Percentiles rank a stretch among this genome's conserved stretches.
phyloP scores from a whole-genome alignment of 2,329 filamentous ascomycete genomes.

The Akanthomyces muscarius region DNA sequence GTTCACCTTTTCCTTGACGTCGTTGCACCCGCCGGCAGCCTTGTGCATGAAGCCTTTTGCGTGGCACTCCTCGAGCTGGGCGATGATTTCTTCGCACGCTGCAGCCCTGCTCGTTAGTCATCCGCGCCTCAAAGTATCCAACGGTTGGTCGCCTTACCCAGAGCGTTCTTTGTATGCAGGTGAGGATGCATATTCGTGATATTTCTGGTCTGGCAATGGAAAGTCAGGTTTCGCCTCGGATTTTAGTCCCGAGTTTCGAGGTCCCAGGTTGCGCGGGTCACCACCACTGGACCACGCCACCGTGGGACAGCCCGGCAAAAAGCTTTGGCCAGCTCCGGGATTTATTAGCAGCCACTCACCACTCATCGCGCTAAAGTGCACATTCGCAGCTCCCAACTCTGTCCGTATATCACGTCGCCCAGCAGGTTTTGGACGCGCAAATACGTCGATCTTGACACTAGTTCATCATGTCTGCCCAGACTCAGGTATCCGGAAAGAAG shows the following conservation, averaged over 20 bases:
- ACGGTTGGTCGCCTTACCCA: constrained; percentile 51
- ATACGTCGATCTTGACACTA: not conserved
- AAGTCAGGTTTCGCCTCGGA: not conserved
- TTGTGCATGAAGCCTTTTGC: constrained; percentile 90
- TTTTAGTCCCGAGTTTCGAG: not conserved
- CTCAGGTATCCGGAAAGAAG: constrained; percentile 53
- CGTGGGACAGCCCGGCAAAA: constrained; percentile 16
- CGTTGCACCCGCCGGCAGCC: constrained; percentile 83
- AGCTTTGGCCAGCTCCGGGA: constrained; percentile 30
- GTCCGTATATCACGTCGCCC: not conserved
- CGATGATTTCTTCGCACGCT: constrained; percentile 96
- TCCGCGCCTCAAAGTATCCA: not conserved
- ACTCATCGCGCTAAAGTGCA: constrained; percentile 3
- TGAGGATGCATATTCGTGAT: constrained; percentile 83
- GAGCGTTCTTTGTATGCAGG: constrained; percentile 87
- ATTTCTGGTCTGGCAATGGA: not conserved
- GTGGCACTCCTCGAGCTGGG: constrained; percentile 91
- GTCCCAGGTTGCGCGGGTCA: not conserved
- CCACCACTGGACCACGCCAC: constrained; percentile 3
- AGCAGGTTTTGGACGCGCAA: not conserved
- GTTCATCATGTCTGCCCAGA: constrained; percentile 42
- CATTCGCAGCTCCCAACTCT: not conserved
- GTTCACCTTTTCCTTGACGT: constrained; percentile 78
- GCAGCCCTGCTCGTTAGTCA: constrained; percentile 22
- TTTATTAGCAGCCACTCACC: constrained; percentile 8